phyloP scores from a whole-genome alignment of 345 rosid species.

The Fremontodendron californicum region DNA sequence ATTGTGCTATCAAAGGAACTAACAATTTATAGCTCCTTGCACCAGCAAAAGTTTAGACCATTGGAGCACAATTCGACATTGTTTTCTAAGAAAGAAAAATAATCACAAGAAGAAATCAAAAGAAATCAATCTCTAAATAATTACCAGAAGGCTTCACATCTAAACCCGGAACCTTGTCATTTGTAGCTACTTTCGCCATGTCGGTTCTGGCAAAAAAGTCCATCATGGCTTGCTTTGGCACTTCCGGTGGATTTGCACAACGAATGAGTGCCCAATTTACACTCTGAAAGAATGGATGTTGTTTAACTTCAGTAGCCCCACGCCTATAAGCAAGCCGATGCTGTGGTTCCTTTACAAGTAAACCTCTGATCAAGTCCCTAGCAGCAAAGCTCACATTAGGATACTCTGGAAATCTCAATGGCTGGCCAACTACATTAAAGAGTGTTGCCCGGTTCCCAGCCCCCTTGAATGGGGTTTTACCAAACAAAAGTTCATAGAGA shows the following conservation, averaged over 20 bases:
- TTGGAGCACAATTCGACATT: slow-evolving; percentile 18
- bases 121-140: slow-evolving; percentile 75
- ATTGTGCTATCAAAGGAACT: slow-evolving; percentile 14
- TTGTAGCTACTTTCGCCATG: slow-evolving; percentile 26
- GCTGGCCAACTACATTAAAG: slow-evolving; percentile 70
- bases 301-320: slow-evolving; percentile 81
- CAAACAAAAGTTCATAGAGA: slow-evolving; percentile 75
- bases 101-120: slow-evolving; percentile 40
- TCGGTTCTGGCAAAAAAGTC: slow-evolving; percentile 27
- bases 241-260: slow-evolving; percentile 71
- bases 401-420: slow-evolving; percentile 63
- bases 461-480: slow-evolving; percentile 78
- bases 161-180: slow-evolving; percentile 16
- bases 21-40: too few species aligned
- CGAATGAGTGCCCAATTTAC: slow-evolving; percentile 88
- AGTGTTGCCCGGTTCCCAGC: slow-evolving; percentile 61
- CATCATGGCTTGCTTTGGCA: slow-evolving; percentile 39
- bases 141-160: slow-evolving; percentile 56
- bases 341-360: slow-evolving; percentile 81
- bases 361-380: slow-evolving; percentile 66
- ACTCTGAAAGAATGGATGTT: slow-evolving; percentile 76
- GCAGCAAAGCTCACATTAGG: slow-evolving; percentile 77
- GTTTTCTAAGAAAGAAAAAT: slow-evolving; percentile 6
- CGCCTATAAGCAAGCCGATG: slow-evolving; percentile 68
- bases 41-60: slow-evolving; percentile 20